Base-by-base conservation (phyloP, 1,284 basidiomycete species). In the Irpex rosettiformis region DNA sequence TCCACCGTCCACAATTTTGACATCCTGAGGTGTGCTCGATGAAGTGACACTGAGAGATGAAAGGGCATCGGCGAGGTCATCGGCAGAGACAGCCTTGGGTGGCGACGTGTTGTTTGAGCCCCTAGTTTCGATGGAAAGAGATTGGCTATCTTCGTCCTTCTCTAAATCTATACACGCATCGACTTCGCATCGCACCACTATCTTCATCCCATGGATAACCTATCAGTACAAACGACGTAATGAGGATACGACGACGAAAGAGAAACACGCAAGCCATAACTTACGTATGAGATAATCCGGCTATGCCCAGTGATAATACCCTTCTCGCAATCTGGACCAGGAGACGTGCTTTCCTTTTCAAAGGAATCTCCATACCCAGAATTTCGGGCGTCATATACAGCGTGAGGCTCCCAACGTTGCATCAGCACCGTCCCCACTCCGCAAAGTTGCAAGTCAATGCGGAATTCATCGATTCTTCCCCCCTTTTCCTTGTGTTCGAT, bases 381-480 rank as follows among this genome's bases (percentile, higher is more conserved):
- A 2, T 25, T 51, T 28, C 28, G 22, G 16, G 48, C 11, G 18
- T 24, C 25, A 28, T 28, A 51, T 25, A 51, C 48, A 16, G 27
- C 48, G 7, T 28, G 48, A 24, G 48, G 24, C 58, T 80, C 76
- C 78, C 80, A 80, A 3, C 84, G 75, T 58, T 77, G 80, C 63
- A 86, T 68, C 13, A 88, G 64, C 3, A 85, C 67, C 0, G 84
- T 85, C 56, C 73, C 73, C 28, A 73, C 67, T 7, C 84, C 83
- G 3, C 75, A 80, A 7, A 85, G 73, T 64, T 84, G 79, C 11
- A 79, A 64, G 62, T 87, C 84, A 56, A 87, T 82, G 13, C 84
- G 70, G 64, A 85, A 86, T 54, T 81, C 77, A 33, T 64, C 52
- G 13, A 42, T 27, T 25, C 55, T 16, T 8, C 27, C 48, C 8